These are phyloP conservation scores for Triticum timopheevii DNA, from an alignment of 176 grass and related monocot genomes.

Conservation along the genomic window DNA sequence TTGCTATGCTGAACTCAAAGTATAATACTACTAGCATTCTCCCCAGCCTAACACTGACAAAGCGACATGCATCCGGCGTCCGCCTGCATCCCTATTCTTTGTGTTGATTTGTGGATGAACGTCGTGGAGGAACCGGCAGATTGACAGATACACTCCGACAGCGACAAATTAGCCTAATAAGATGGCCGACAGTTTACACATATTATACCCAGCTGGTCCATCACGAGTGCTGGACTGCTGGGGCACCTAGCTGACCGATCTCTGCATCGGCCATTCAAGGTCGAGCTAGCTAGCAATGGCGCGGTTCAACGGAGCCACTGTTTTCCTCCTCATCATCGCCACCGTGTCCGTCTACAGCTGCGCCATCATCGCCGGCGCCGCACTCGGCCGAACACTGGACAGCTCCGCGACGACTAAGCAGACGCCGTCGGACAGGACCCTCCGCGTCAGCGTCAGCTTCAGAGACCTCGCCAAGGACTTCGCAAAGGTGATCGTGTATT, in stretches of 20 bases:
- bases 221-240: not conserved
- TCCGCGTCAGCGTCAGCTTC: not conserved
- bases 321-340: slow-evolving; percentile 21
- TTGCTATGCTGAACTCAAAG: not conserved
- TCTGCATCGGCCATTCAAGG: not conserved
- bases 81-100: not conserved
- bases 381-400: slow-evolving; percentile 11
- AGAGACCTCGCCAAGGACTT: not conserved
- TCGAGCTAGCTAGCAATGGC: not conserved
- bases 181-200: not conserved
- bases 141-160: not conserved
- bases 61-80: not conserved
- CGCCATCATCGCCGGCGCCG: slow-evolving; percentile 25
- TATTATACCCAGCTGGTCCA: not conserved
- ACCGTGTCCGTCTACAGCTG: slow-evolving; percentile 2
- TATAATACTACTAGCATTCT: too few relatives aligned
- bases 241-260: not conserved
- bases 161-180: not conserved
- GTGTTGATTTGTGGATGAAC: not conserved
- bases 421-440: not conserved
- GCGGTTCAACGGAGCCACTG: not conserved
- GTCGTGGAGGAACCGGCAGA: not conserved
- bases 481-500: not conserved
- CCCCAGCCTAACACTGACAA: not conserved
- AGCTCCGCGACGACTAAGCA: not conserved